Conservation (phyloP, 2,329 filamentous ascomycete species). For the Emydomyces testavorans region DNA sequence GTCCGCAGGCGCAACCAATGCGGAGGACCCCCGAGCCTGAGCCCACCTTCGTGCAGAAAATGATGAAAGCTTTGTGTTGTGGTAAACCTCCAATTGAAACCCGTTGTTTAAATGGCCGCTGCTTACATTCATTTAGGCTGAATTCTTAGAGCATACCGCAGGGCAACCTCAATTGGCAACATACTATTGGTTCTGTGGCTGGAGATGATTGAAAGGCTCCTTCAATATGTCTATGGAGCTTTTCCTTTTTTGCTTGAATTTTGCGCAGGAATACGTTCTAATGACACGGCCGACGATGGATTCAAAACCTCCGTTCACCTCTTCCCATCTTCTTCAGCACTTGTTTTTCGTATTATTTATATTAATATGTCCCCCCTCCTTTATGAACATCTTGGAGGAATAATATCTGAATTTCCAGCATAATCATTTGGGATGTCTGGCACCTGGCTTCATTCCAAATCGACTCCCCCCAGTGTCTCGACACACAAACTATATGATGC, state of each 20-base stretch:
- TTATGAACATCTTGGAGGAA: constrained; percentile 3
- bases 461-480: neutral
- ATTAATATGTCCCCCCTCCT: constrained; percentile 9
- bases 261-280: constrained; percentile 14
- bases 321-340: constrained; percentile 1
- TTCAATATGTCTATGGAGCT: constrained; percentile 8
- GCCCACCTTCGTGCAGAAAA: constrained; percentile 75
- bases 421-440: neutral
- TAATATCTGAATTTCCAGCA: constrained; percentile 5
- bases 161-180: neutral
- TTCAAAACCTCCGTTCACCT: constrained; percentile 7
- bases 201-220: constrained; percentile 8
- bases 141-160: neutral
- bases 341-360: constrained; percentile 4
- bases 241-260: constrained; percentile 10
- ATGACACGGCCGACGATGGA: constrained; percentile 16
- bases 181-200: neutral
- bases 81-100: constrained; percentile 40
- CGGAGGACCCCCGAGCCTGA: constrained; percentile 52
- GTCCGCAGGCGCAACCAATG: constrained; percentile 41
- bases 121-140: neutral
- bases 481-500: neutral
- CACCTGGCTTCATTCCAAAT: neutral
- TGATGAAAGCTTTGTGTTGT: constrained; percentile 88
- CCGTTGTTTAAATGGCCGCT: neutral